A percentile compares a stretch with the other conserved stretches of the same genome.
Evolutionary conservation across 106 monocot species (phyloP).

Genomic region (Platanthera zijinensis): DNA sequence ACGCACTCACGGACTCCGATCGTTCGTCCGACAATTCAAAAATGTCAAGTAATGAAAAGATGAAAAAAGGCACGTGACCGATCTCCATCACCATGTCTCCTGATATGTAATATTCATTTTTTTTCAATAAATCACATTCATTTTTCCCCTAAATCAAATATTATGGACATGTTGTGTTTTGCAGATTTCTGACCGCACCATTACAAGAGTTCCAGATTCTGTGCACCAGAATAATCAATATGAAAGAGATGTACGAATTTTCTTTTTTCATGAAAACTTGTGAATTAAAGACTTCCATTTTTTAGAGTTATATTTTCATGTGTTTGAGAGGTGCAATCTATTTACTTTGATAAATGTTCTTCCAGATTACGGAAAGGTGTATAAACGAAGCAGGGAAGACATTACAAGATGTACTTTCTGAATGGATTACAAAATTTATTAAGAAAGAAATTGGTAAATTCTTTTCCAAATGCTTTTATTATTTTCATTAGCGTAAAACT

Average conservation of each 20-base stretch:
- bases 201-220: slow-evolving; percentile 65
- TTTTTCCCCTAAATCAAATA: background rate
- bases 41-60: no score
- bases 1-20: no score
- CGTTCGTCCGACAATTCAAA: no score
- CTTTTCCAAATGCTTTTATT: background rate
- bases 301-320: slow-evolving; percentile 2
- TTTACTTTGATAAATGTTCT: slow-evolving; percentile 10
- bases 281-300: background rate
- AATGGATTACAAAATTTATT: slow-evolving; percentile 67
- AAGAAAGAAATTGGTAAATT: slow-evolving; percentile 74
- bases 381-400: slow-evolving; percentile 69
- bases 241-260: slow-evolving; percentile 57
- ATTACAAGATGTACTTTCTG: slow-evolving; percentile 63
- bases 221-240: slow-evolving; percentile 74
- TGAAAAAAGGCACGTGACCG: no score
- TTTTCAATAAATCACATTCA: background rate
- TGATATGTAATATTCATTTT: no score
- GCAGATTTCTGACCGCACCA: slow-evolving; percentile 51
- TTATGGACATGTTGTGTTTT: slow-evolving; percentile 7
- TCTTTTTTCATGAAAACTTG: background rate
- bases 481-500: background rate
- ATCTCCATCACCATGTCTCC: no score
- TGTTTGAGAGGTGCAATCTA: background rate
- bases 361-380: slow-evolving; percentile 76